Evolutionary conservation across 768 basidiomycete species (phyloP), one percentile per base, ranked within the genome.

Genomic region (Lactarius hatsudake): DNA sequence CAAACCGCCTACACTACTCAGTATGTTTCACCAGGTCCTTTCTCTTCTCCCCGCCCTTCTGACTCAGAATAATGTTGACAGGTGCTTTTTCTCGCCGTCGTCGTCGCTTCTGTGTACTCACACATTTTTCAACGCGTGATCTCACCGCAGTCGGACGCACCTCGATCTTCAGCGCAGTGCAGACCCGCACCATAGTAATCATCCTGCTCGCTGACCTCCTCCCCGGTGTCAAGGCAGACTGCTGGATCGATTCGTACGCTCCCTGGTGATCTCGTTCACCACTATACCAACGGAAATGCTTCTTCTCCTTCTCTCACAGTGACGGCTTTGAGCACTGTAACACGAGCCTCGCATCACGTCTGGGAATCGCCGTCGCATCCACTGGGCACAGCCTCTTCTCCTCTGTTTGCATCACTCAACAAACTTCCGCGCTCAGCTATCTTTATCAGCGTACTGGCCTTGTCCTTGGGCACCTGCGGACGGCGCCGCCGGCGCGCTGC

Each of bases 191-290:
- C 23, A 6, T 61, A 55, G n/a, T 42, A 13, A 23, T 10, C 45
- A 32, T 30, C 23, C 15, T 64, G 2, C 54, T 64, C 0, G 23
- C 32, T 15, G 26, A 51, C 3, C 17, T 60, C n/a, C 42, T 60
- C 20, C 66, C 66, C 5, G n/a, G 32, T 38, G 66, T 51, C 9
- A 45, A 13, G 36, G 66, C 62, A 3, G 18, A 36, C n/a, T 67
- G 66, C n/a, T 64, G 34, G 42, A 18, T 63, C n/a, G 59, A 63
- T 23, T 0, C 0, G 66, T 67, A 61, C n/a, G 66, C 59, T 7
- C 5, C 18, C 36, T 12, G n/a, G 7, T n/a, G 6, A 13, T 8
- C 28, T 23, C 6, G 10, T 36, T 26, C 12, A 3, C 30, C 30
- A 17, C 17, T 18, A 8, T 56, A 26, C 23, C 18, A 18, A 56